Base-by-base conservation (phyloP, 2,329 filamentous ascomycete species). In the Teratosphaeria zuluensis region DNA sequence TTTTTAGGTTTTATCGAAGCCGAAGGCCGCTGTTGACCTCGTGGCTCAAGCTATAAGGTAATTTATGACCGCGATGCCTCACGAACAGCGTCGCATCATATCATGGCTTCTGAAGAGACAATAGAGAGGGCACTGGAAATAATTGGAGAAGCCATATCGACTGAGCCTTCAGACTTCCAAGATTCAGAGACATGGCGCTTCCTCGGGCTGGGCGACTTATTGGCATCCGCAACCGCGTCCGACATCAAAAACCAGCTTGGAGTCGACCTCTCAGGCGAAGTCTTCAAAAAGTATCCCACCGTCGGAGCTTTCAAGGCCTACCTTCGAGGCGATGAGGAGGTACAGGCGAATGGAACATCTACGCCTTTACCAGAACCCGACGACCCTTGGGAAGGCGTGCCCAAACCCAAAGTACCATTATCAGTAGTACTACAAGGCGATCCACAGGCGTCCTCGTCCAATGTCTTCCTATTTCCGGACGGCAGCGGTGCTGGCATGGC, bases 401-500 rank as follows among this genome's bases (percentile, higher is more conserved):
- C 68, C 2, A 70, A 69, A 58, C 67, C 68, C 5, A 70, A 68
- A 61, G 64, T 69, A 1, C 67, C 68, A 7, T 58, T 70, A 3
- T 66, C 65, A 3, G 57, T 68, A 7, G 57, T 67, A 1, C 57
- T 69, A 3, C 66, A 69, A 60, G 64, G 65, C 35, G 55, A 62
- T n/a, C 62, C 64, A 14, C 57, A 57, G 11, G 62, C 46, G 12
- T 54, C 66, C 2, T 53, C 32, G n/a, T 63, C 48, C 19, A 56
- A 61, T 7, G 59, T 68, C 9, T 69, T 66, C 53, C 62, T 70
- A 9, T 72, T 81, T 57, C 78, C 79, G 4, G 79, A 81, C 62
- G 79, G 79, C 12, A 70, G 70, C 56, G 79, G 79, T 14, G 77
- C 76, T 9, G 75, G 75, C 1, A 71, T 72, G 1, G 74, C 76